Base-by-base conservation (phyloP, 2,329 filamentous ascomycete genomes). In the Arthrobotrys pseudoclavata region DNA sequence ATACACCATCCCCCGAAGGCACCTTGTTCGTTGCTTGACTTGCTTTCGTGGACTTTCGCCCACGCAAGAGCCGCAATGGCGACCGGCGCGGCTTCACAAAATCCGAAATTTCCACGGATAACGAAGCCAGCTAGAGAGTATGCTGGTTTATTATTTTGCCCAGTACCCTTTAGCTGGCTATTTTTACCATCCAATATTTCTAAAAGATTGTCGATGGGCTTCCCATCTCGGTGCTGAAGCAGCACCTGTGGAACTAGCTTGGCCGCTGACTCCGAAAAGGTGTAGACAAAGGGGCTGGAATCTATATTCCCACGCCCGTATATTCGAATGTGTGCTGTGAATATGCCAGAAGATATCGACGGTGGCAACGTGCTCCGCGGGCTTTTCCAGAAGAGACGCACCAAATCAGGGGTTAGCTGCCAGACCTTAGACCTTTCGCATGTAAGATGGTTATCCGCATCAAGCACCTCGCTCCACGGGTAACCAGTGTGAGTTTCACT, bases 51-150 rank as follows among this genome's bases (percentile, higher is more conserved):
- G 29, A 40, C 52, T 48, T 53, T 60, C 9, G 60, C 37, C 72
- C 72, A 76, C 3, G 66, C 66, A 24, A 76, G 60, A 45, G 45
- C 72, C 24, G 66, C 72, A n/a, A 55, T 48, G 4, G 72, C 72
- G 2, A 76, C 60, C 0, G 72, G 67, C 3, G 10, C 13, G 6
- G 60, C 72, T 10, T 67, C 60, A 12, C 29, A 15, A 37, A 66
- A 76, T 4, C 72, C 66, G 31, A 76, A 76, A 57, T 62, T 70
- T 1, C 66, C 66, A 3, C 72, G 66, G 50, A 76, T 48, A 24
- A 76, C 40, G 37, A 76, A 76, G 0, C 72, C 72, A 40, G 69
- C 60, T 26, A 55, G 47, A 15, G 29, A 66, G 12, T 24, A 60
- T 4, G 20, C 2, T 24, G 55, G n/a, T 2, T 6, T 10, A n/a